Evolutionary conservation across 345 rosid species (phyloP).

Genomic region (Syzygium grande): DNA sequence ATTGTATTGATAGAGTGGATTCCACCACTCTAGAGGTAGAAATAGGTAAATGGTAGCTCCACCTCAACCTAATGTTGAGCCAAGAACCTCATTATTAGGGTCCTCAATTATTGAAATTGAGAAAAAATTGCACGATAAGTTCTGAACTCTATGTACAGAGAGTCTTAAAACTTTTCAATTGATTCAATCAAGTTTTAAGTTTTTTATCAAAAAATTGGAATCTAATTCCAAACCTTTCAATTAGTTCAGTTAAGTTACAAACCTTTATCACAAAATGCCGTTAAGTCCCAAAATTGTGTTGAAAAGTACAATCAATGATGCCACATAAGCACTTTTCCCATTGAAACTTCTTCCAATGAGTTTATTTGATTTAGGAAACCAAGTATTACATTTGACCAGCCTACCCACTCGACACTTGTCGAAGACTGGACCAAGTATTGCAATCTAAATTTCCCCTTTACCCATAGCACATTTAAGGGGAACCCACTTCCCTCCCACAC

Average conservation of each 20-base stretch:
- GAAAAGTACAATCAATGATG: not conserved
- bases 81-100: not conserved
- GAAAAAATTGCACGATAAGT: not conserved
- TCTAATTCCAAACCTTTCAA: not conserved
- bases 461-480: not conserved
- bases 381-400: not conserved
- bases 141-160: not conserved
- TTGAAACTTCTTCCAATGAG: not conserved
- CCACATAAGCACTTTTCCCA: not conserved
- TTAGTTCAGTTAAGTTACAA: not conserved
- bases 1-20: not conserved
- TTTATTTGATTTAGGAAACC: not conserved
- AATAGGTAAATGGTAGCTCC: not conserved
- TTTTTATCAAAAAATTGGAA: not conserved
- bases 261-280: not conserved
- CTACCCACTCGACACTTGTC: not conserved
- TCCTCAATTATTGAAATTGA: not conserved
- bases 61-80: not conserved
- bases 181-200: not conserved
- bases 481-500: not conserved
- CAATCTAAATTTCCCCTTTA: not conserved
- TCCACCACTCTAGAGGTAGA: not conserved
- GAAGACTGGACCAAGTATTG: not conserved
- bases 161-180: not conserved
- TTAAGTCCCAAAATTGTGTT: not conserved